Evolutionary conservation across 495 filamentous ascomycete genomes (phyloP), one percentile per base, ranked within the genome.

Genomic region (Bombardia bombarda): DNA sequence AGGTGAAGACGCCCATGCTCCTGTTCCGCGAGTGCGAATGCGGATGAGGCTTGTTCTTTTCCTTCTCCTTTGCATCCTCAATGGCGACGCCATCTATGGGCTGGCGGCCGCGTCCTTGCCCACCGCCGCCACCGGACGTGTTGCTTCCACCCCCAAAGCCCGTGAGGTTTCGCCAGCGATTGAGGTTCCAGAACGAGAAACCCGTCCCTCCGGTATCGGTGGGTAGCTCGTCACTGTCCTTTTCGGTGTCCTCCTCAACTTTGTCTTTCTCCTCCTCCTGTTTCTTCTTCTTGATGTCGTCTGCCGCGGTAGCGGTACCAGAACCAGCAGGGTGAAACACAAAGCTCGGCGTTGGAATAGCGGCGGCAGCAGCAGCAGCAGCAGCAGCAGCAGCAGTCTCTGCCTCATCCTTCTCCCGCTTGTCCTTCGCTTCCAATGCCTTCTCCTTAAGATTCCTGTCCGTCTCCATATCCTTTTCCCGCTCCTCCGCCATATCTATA

Each of bases 151-250:
- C 39, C 31, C 57, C 62, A 14, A 59, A 49, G 1, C 53, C 61
- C 9, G 59, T 45, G 26, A 65, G 62, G 9, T 58, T 63, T 3
- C 57, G 57, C 68, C 67, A 72, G 32, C 62, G 60, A 14, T 63
- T 62, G 21, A 70, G 51, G 38, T 68, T 69, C 67, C 69, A 70
- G 43, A 71, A 71, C 12, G 46, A 49, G 13, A 51, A 57, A 40
- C 43, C 60, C 3, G 56, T 53, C 12, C 50, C 52, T 10, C 36
- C 50, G 8, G 55, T 44, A 18, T 66, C 56, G 0, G 57, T 47
- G 8, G 55, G 42, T 17, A 52, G 33, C 32, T 53, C 49, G 13
- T 57, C 51, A 28, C 9, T n/a, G n/a, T n/a, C 26, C 13, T 13
- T 28, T 3, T 64, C 63, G 12, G 52, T 54, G 7, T 61, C 64